These are phyloP conservation scores for Ophiosphaerella korrae DNA, from an alignment of 2,329 filamentous ascomycete species.

Conservation along the genomic window DNA sequence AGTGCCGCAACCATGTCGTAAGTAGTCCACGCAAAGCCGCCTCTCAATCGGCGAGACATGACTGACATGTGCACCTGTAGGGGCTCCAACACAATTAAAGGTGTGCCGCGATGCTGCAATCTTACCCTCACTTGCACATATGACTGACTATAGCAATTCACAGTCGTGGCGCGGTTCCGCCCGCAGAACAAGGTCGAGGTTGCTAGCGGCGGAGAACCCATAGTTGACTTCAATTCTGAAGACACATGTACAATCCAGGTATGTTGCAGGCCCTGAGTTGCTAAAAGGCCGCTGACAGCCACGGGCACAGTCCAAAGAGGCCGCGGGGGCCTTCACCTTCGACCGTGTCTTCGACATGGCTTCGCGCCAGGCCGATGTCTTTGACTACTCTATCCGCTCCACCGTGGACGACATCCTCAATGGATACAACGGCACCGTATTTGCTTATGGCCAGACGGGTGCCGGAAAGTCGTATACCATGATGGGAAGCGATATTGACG, in stretches of 20 bases:
- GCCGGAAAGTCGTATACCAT: conserved; percentile 99
- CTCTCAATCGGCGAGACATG: conserved; percentile 20
- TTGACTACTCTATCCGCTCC: conserved; percentile 94
- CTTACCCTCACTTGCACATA: conserved; percentile 2
- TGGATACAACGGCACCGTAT: conserved; percentile 98
- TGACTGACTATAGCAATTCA: conserved; percentile 31
- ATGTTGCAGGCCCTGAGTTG: conserved; percentile 42
- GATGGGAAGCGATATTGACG: conserved; percentile 95
- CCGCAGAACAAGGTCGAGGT: conserved; percentile 96
- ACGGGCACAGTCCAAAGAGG: conserved; percentile 73
- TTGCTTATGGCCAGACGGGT: conserved; percentile 97
- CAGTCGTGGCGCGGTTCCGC: conserved; percentile 95
- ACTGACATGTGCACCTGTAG: conserved; percentile 49
- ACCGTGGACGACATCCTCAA: conserved; percentile 98
- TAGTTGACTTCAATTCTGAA: conserved; percentile 85
- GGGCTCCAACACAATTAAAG: conserved; percentile 55
- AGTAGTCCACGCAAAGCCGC: conserved; percentile 23
- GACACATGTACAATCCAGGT: conserved; percentile 89
- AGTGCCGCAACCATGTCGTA: conserved; percentile 46
- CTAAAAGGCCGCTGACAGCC: conserved; percentile 14
- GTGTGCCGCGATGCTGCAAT: conserved; percentile 31
- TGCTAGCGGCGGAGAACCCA: conserved; percentile 85
- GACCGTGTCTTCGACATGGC: conserved; percentile 96
- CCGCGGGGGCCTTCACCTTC: conserved; percentile 83
- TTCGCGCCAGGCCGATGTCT: conserved; percentile 89